These are phyloP conservation scores for Cicer cuneatum DNA, from an alignment of 306 rosid species.

Conservation along the genomic window DNA sequence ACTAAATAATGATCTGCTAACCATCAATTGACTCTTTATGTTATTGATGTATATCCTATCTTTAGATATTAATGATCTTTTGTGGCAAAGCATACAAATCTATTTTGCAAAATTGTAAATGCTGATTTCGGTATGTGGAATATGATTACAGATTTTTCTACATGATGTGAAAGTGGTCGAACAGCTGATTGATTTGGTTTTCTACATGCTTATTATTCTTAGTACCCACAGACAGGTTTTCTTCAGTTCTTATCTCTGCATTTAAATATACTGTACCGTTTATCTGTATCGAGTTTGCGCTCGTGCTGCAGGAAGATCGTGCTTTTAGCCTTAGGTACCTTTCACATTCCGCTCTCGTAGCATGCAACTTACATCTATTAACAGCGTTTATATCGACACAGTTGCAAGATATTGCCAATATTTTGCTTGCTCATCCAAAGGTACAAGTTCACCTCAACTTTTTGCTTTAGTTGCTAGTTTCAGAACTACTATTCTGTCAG, in stretches of 20 bases:
- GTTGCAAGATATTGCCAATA: conserved; percentile 83
- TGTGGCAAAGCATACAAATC: conserved; percentile 20
- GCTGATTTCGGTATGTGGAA: conserved; percentile 49
- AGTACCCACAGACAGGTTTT: conserved; percentile 79
- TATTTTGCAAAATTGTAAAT: conserved; percentile 22
- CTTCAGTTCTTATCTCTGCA: conserved; percentile 43
- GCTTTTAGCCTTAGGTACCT: conserved; percentile 56
- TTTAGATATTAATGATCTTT: conserved; percentile 31
- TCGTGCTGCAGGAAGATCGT: conserved; percentile 69
- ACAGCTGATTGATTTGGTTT: conserved; percentile 85
- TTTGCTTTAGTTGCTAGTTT: conserved; percentile 35
- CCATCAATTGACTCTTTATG: conserved; percentile 13
- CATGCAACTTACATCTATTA: conserved; percentile 76
- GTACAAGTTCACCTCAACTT: conserved; percentile 48
- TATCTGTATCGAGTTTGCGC: conserved; percentile 48
- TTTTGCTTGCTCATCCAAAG: conserved; percentile 94
- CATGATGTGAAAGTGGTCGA: conserved; percentile 84
- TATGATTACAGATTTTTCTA: conserved; percentile 73
- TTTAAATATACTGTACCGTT: conserved; percentile 39
- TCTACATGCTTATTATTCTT: conserved; percentile 74
- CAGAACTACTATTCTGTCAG: conserved; percentile 23
- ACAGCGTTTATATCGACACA: conserved; percentile 77
- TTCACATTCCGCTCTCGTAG: conserved; percentile 76
- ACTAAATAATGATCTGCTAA: conserved; percentile 16
- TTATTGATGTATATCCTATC: conserved; percentile 20